Evolutionary conservation across 192 early-diverging fungal species (phyloP), one percentile per base, ranked within the genome.

Genomic region (Coemansia javaensis): DNA sequence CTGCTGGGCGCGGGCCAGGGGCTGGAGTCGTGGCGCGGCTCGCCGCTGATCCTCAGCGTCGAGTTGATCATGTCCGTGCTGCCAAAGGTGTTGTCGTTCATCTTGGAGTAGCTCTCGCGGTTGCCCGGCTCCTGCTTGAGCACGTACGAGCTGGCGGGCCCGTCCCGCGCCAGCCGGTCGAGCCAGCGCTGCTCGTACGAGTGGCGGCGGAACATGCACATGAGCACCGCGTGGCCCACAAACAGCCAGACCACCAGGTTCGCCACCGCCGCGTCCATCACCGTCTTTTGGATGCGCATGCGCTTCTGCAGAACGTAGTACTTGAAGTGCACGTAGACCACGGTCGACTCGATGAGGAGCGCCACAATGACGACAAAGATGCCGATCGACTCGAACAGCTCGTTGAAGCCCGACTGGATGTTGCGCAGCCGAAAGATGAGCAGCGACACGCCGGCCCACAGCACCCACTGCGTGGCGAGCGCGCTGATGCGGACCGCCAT

Each of bases 401-500:
- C 68, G 36, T 72, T 72, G 25, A 72, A 72, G 28, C 56, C 60
- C 16, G 61, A 60, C 40, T 69, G 66, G 9, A 69, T 69, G 17
- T 69, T 69, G 34, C 66, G 66, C 47, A 69, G 45, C 12, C 66
- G 58, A 35, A 44, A 56, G 14, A 68, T 44, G 11, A 68, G 47
- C 25, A 56, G 32, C 3, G 40, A 44, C 11, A 68, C 56, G 3
- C 48, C 52, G 0, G 32, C 9, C 65, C 65, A 68, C 16, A 56
- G 24, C 2, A 60, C 40, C 65, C 65, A 68, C 36, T 63, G 60
- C 16, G 63, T 32, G 2, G 33, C 31, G 8, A 71, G 30, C 1
- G 56, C 56, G 2, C 52, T 47, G 22, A 59, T 59, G n/a, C 60
- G 56, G 36, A 42, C 47, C 11, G 23, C 33, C 43, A 36, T 34